Evolutionary conservation across 1,284 basidiomycete species (phyloP).

Genomic region (Leccinum griseonigrum): DNA sequence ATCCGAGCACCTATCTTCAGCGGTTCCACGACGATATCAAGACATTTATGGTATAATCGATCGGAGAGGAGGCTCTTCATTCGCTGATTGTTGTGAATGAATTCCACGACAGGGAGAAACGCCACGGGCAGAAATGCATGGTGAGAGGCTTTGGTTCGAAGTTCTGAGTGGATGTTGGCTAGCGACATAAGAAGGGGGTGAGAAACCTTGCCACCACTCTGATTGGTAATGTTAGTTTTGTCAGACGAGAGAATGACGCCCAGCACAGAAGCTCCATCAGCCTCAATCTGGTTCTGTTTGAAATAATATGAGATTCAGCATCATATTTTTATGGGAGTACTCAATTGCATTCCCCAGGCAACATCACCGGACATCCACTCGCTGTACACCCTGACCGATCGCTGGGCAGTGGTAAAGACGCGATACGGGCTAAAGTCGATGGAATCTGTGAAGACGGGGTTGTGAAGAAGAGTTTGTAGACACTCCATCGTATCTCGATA

Average conservation of each 20-base stretch:
- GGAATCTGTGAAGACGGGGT: background rate
- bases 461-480: background rate
- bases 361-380: background rate
- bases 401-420: background rate
- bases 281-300: background rate
- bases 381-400: background rate
- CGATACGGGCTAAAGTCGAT: background rate
- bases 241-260: slow-evolving; percentile 30
- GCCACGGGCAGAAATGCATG: slow-evolving; percentile 30
- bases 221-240: slow-evolving; percentile 34
- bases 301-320: background rate
- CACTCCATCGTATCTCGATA: background rate
- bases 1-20: background rate
- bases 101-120: slow-evolving; percentile 33
- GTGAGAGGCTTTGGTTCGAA: slow-evolving; percentile 27
- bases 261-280: slow-evolving; percentile 4
- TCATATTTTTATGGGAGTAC: background rate
- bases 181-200: slow-evolving; percentile 35
- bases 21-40: background rate
- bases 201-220: slow-evolving; percentile 29
- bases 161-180: slow-evolving; percentile 32
- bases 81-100: slow-evolving; percentile 7
- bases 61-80: background rate
- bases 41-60: background rate
- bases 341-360: slow-evolving; percentile 6